Base-by-base conservation (phyloP, 2,329 filamentous ascomycete species). In the Apiospora pterosperma region DNA sequence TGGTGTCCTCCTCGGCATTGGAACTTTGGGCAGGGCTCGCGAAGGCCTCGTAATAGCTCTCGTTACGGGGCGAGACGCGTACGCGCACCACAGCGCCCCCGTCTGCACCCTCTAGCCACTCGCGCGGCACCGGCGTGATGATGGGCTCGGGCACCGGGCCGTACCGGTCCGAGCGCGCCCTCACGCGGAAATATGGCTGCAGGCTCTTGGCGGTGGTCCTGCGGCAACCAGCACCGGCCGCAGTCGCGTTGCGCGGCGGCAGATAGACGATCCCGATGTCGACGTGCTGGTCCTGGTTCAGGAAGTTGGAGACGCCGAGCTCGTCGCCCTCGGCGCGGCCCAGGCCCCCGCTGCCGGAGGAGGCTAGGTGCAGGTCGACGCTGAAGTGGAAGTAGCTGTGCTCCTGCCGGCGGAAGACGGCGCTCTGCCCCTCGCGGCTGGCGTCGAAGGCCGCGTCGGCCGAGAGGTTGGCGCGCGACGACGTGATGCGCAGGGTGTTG, bases 11-110 rank as follows among this genome's bases (percentile, higher is more conserved):
- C 31, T 74, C 52, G 1, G 44, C 59, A 23, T 14, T 21, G n/a
- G 2, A 8, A 28, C 12, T 11, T 14, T 12, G 34, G 11, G 69
- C 69, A 8, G 71, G 62, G 63, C 66, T 66, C 1, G 74, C 76
- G 2, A 72, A 64, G 19, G 77, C 67, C 8, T 63, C 68, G 38
- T 77, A 78, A 31, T 74, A 67, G 39, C 73, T 75, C 25, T 69
- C 61, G 61, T 72, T 75, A 10, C 70, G 44, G 10, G 75, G 70
- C 23, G 70, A 64, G 41, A 78, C 72, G 66, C 71, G 66, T 14
- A 78, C 64, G 12, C 73, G 69, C 3, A 78, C 69, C 14, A 70
- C 63, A 12, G 44, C 25, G 25, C n/a, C 21, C 2, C 14, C 44
- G 16, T 31, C 44, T n/a, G n/a, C n/a, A n/a, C n/a, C n/a, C 16